Evolutionary conservation across 2,329 filamentous ascomycete species (phyloP).

Genomic region (Penicillium sp.): DNA sequence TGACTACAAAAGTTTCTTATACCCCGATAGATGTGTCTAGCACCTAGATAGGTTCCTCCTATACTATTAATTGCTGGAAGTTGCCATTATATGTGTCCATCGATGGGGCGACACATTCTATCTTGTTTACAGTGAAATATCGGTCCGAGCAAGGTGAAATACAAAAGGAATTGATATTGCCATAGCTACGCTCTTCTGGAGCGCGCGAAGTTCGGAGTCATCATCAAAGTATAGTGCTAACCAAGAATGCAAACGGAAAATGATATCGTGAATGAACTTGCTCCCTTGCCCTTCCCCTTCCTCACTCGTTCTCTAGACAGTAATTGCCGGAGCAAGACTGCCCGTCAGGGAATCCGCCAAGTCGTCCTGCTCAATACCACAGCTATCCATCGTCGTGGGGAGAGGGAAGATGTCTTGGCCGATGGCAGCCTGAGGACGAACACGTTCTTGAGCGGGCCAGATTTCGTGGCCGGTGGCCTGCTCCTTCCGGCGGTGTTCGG

Average conservation of each 20-base stretch:
- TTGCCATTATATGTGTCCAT: too few species aligned
- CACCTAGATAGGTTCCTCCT: too few species aligned
- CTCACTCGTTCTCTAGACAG: constrained; percentile 5
- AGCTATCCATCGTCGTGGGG: constrained; percentile 13
- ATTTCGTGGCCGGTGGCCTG: constrained; percentile 48
- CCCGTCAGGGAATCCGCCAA: constrained; percentile 9
- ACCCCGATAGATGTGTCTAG: too few species aligned
- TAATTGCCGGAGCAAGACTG: constrained; percentile 10
- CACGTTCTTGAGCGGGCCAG: constrained; percentile 48
- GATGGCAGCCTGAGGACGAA: constrained; percentile 16
- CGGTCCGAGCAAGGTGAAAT: too few species aligned
- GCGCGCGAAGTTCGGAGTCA: too few species aligned
- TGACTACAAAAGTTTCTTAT: too few species aligned
- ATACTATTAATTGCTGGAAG: too few species aligned
- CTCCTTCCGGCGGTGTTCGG: constrained; percentile 49
- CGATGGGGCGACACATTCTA: too few species aligned
- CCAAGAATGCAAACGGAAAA: not conserved
- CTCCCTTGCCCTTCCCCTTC: not conserved
- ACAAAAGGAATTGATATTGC: too few species aligned
- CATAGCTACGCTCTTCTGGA: too few species aligned
- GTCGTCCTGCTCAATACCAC: constrained; percentile 10
- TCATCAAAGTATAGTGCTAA: not conserved
- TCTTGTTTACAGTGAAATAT: too few species aligned
- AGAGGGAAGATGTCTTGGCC: constrained; percentile 22
- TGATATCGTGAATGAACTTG: not conserved